Evolutionary conservation across 116 monocot genomes (phyloP), one percentile per base, ranked within the genome.

Genomic region (Phalaenopsis hybrid): DNA sequence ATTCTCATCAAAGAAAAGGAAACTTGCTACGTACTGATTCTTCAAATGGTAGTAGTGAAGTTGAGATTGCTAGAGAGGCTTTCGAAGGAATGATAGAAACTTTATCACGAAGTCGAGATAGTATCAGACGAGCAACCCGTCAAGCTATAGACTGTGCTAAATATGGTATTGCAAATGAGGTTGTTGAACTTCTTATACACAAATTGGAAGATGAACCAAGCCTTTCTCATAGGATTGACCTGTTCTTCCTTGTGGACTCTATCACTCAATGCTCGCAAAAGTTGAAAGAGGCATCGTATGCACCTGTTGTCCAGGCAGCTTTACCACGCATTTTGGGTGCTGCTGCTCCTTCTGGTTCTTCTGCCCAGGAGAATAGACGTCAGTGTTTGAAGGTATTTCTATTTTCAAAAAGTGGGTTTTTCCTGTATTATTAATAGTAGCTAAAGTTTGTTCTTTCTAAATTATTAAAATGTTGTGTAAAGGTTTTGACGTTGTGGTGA

Each of bases 321-420:
- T 82, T 97, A 83, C 91, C 89, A 57, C 97, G 94, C 51, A 86
- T 97, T 76, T 81, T 97, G 79, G 84, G 85, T 89, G 94, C 92
- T 92, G 94, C 92, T 85, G 97, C 91, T 84, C 97, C 97, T 70
- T 78, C 93, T 73, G 97, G 93, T 81, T 63, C 88, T 65, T 83
- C 86, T 81, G 92, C 91, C 76, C 89, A 88, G 82, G 97, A 97
- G 86, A 97, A 97, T 81, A 91, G 94, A 51, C 92, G 94, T n/a
- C 97, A 97, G 67, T 97, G 97, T 81, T 88, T 93, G 59, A 97
- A 97, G 97, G 94, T 97, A n/a, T n/a, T n/a, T n/a, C n/a, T n/a
- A n/a, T n/a, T n/a, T n/a, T n/a, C n/a, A n/a, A n/a, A n/a, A n/a
- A n/a, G n/a, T n/a, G n/a, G n/a, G n/a, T n/a, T n/a, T n/a, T n/a